Base-by-base conservation (phyloP, 768 basidiomycete genomes). In the Tephrocybe sp. region DNA sequence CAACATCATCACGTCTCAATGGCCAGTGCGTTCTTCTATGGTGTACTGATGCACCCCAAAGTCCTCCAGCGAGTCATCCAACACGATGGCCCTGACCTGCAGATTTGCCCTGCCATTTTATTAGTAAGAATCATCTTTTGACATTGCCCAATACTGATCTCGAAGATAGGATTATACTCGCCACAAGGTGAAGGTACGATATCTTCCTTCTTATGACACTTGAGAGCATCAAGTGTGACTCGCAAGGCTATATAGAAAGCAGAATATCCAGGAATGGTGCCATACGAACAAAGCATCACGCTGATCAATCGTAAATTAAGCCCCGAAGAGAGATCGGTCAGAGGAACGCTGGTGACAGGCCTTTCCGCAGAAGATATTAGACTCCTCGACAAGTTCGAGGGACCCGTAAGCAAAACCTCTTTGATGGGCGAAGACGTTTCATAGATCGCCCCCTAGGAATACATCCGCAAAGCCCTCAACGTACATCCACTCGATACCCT, bases 181-280 rank as follows among this genome's bases (percentile, higher is more conserved):
- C 3, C 91, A 96, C 63, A 79, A 83, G 63, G 80, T 95, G 53
- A 80, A 83, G 62, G 87, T 86, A 65, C 45, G 64, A 40, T 34
- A 16, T 19, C 21, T 12, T 30, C 15, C 11, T n/a, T 15, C 18
- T 32, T n/a, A 35, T 35, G 12, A 44, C 24, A 18, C 4, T 38
- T 27, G 15, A 11, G 25, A 24, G 19, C n/a, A 31, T 24, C 7
- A 28, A 27, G 24, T 27, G 16, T 27, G 22, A 55, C 18, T 8
- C 7, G 26, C 16, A 12, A 22, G 18, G 25, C 9, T 13, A 21
- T n/a, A n/a, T 49, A 89, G 86, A 49, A 59, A 35, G 83, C 74
- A 35, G 92, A 93, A 61, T 98, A 96, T 60, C 95, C 95, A 0
- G 95, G 85, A 0, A 76, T 97, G 21, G 62, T 96, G 9, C 82